phyloP scores from a whole-genome alignment of 805 yeast genomes.

The Diddensiella santjacobensis region DNA sequence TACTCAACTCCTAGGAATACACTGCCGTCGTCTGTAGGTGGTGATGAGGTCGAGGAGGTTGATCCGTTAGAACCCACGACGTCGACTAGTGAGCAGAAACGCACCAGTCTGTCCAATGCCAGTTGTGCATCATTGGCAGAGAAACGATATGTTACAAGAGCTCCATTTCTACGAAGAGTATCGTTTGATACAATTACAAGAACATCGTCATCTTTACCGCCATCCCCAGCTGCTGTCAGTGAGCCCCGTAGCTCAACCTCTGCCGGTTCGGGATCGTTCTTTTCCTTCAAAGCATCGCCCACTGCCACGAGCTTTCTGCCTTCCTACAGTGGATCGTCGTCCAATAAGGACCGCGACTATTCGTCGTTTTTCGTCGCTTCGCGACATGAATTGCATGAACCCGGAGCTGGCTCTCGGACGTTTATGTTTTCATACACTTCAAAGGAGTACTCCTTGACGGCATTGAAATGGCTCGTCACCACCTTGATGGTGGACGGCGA shows the following conservation, averaged over 20 bases:
- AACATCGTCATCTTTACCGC: constrained; percentile 1
- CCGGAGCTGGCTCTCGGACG: constrained; percentile 17
- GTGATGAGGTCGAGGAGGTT: not conserved
- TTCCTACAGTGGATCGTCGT: not conserved
- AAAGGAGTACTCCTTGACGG: constrained; percentile 16
- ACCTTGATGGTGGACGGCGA: constrained; percentile 23
- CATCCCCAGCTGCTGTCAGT: constrained; percentile 3
- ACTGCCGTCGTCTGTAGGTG: not conserved
- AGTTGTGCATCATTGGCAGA: not conserved
- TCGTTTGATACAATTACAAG: constrained; percentile 22
- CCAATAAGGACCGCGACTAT: not conserved
- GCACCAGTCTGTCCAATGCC: not conserved
- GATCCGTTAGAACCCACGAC: not conserved
- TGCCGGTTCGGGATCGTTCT: not conserved
- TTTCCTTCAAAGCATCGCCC: constrained; percentile 1
- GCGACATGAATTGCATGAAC: constrained; percentile 15
- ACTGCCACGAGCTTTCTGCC: not conserved
- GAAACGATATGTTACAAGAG: not conserved
- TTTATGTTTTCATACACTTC: constrained; percentile 20
- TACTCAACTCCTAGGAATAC: constrained; percentile 10
- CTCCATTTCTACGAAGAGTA: constrained; percentile 16
- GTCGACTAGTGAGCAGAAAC: too few relatives aligned
- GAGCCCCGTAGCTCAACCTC: not conserved
- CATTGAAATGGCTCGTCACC: constrained; percentile 21
- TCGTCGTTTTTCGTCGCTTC: constrained; percentile 21